These are phyloP conservation scores for Trypanosoma lewisi DNA, from an alignment of 208 protist species.

Conservation along the genomic window DNA sequence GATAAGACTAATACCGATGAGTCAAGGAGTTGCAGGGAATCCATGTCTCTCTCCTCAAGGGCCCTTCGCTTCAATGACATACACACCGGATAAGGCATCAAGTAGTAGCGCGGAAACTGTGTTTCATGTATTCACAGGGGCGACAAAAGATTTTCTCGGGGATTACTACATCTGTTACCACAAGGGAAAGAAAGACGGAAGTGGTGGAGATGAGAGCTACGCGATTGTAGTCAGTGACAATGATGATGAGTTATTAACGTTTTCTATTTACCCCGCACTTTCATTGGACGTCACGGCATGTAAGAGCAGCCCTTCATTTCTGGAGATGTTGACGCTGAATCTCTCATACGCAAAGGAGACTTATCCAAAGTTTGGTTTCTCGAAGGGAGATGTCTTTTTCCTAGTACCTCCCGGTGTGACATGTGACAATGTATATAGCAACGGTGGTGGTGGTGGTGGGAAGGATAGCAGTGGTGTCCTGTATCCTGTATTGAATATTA, in stretches of 20 bases:
- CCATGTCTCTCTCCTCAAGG: constrained; percentile 42
- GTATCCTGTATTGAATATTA: constrained; percentile 2
- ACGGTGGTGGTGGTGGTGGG: too few relatives aligned
- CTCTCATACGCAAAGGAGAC: constrained; percentile 35
- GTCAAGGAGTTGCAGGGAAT: constrained; percentile 33
- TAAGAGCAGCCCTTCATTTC: constrained; percentile 31
- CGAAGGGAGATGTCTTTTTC: constrained; percentile 46
- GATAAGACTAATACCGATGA: constrained; percentile 65
- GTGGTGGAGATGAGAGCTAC: constrained; percentile 39
- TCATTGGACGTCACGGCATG: constrained; percentile 30
- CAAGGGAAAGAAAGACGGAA: background rate
- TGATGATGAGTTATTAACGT: constrained; percentile 31
- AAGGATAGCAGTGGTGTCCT: background rate
- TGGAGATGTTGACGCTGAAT: constrained; percentile 68
- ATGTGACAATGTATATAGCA: background rate
- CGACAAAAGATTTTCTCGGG: constrained; percentile 45
- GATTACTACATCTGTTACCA: constrained; percentile 88
- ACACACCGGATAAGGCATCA: constrained; percentile 32
- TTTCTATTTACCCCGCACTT: constrained; percentile 71
- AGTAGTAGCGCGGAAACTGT: constrained; percentile 33
- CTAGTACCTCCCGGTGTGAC: constrained; percentile 32
- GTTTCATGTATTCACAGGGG: constrained; percentile 48
- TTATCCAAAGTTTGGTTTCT: constrained; percentile 66
- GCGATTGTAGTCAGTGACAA: constrained; percentile 53
- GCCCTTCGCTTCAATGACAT: constrained; percentile 51